phyloP scores from a whole-genome alignment of 306 rosid genomes.

The Dryas drummondii region DNA sequence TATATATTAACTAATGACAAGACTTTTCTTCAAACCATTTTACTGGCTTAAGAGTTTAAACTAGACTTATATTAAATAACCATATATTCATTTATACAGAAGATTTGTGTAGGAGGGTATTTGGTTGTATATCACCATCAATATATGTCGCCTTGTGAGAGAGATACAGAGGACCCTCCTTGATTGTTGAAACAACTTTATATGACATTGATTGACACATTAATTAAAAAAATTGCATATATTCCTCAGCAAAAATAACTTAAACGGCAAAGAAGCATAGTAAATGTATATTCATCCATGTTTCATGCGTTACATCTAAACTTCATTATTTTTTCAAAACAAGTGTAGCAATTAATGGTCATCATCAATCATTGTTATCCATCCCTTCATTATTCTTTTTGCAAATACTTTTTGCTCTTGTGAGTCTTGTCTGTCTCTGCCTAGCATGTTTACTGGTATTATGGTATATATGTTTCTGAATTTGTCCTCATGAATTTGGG shows the following conservation, averaged over 20 bases:
- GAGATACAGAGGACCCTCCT: constrained; percentile 3
- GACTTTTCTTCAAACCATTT: constrained; percentile 3
- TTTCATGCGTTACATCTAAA: background rate
- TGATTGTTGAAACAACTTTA: constrained; percentile 10
- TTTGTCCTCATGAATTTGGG: background rate
- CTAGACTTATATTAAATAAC: background rate
- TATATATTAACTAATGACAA: too few species aligned
- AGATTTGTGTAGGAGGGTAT: constrained; percentile 3
- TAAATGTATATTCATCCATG: constrained; percentile 7
- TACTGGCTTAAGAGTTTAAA: background rate
- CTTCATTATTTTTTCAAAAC: background rate
- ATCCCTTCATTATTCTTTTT: background rate
- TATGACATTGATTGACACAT: background rate
- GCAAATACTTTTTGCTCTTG: background rate
- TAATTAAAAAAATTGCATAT: background rate
- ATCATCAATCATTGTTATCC: constrained; percentile 3
- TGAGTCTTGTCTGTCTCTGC: background rate
- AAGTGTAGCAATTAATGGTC: background rate
- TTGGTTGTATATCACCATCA: constrained; percentile 19
- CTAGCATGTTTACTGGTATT: background rate
- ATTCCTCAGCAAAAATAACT: background rate
- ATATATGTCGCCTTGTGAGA: background rate
- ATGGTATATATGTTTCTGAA: background rate
- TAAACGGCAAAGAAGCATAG: background rate
- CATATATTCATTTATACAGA: background rate